Conservation (phyloP, 257 asterid genomes). For the Solanum chaucha region DNA sequence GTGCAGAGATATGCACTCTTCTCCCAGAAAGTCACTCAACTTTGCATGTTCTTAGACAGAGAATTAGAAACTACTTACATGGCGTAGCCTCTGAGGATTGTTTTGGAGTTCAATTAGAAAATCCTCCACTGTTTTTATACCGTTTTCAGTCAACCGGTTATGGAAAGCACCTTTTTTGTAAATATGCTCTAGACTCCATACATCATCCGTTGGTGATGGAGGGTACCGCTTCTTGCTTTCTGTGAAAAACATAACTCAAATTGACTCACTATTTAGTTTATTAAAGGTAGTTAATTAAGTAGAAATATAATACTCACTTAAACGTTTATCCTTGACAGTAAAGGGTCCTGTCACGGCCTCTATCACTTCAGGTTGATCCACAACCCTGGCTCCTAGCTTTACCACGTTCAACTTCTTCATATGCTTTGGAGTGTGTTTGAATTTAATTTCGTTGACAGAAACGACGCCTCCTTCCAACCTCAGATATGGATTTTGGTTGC, state of each 20-base stretch:
- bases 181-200: conserved; percentile 12
- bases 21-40: not conserved
- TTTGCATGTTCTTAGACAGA: too few relatives aligned
- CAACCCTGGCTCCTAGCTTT: conserved; percentile 3
- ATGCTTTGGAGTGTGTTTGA: not conserved
- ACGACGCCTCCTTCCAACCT: not conserved
- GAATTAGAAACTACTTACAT: not conserved
- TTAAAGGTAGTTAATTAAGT: not conserved
- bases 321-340: conserved; percentile 1
- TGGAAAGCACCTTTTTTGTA: not conserved
- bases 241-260: not conserved
- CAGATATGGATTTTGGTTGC: not conserved
- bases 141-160: not conserved
- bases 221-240: conserved; percentile 13
- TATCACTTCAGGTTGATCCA: not conserved
- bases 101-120: not conserved
- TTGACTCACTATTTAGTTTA: not conserved
- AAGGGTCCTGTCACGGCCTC: not conserved
- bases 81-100: not conserved
- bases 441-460: not conserved
- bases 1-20: not conserved
- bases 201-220: conserved; percentile 14
- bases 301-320: not conserved
- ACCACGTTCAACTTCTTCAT: not conserved
- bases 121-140: conserved; percentile 6